Percentiles rank a stretch among this genome's conserved stretches.
phyloP scores from a whole-genome alignment of 192 early-diverging fungal genomes.

The Umbelopsis vinacea region DNA sequence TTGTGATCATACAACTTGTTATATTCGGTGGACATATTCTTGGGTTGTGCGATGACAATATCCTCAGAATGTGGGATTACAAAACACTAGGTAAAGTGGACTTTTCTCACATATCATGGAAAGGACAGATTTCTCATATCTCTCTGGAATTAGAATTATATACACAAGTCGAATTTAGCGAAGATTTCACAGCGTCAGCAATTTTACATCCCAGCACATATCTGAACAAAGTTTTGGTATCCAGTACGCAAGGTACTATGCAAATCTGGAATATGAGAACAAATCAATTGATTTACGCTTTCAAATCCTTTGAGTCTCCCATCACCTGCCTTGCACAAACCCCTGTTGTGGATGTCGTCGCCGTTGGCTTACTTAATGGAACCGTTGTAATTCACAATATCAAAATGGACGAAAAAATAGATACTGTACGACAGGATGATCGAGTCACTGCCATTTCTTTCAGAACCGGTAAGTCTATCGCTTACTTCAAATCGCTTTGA shows the following conservation, averaged over 20 bases:
- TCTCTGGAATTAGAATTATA: conserved; percentile 59
- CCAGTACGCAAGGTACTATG: conserved; percentile 82
- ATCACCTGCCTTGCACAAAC: conserved; percentile 84
- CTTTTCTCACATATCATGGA: background rate
- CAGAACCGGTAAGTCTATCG: conserved; percentile 67
- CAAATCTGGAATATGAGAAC: conserved; percentile 95
- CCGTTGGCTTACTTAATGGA: conserved; percentile 90
- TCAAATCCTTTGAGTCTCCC: conserved; percentile 72
- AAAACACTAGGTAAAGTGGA: conserved; percentile 60
- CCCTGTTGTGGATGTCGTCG: conserved; percentile 92
- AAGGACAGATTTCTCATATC: conserved; percentile 11
- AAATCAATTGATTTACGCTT: conserved; percentile 81
- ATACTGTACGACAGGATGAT: conserved; percentile 82
- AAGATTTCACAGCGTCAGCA: conserved; percentile 69
- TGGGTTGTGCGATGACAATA: conserved; percentile 81
- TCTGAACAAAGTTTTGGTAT: conserved; percentile 94
- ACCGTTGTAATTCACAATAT: conserved; percentile 86
- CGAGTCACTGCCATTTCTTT: conserved; percentile 91
- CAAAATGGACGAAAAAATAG: conserved; percentile 75
- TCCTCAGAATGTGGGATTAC: conserved; percentile 78
- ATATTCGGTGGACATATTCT: conserved; percentile 80
- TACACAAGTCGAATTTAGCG: conserved; percentile 76
- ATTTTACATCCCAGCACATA: conserved; percentile 96
- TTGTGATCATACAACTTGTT: conserved; percentile 61
- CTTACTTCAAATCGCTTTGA: background rate